phyloP scores from a whole-genome alignment of 2,329 filamentous ascomycete species.

The Fonsecaea multimorphosa region DNA sequence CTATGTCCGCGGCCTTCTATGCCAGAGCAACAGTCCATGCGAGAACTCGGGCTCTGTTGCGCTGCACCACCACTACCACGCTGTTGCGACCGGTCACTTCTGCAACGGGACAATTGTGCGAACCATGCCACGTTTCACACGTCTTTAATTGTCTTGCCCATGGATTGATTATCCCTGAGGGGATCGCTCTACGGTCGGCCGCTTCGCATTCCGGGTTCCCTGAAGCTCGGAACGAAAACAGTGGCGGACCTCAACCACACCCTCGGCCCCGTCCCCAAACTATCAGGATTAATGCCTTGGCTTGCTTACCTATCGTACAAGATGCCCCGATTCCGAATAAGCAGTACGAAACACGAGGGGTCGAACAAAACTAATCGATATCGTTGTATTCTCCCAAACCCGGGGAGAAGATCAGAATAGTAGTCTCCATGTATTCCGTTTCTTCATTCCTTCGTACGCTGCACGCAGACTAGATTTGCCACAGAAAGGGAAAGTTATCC shows the following conservation, averaged over 20 bases:
- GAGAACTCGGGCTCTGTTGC: background rate
- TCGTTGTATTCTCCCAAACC: background rate
- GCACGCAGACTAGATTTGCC: background rate
- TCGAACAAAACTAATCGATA: background rate
- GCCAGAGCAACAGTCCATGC: background rate
- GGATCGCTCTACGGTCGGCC: background rate
- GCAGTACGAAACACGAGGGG: conserved; percentile 2
- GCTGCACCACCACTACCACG: background rate
- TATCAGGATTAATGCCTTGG: background rate
- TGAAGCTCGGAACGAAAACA: background rate
- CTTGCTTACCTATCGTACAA: background rate
- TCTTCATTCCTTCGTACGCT: background rate
- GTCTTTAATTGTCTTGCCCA: background rate
- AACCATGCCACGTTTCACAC: background rate
- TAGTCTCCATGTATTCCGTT: background rate
- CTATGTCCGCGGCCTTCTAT: background rate
- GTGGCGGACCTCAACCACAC: background rate
- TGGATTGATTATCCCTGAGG: background rate
- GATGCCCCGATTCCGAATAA: background rate
- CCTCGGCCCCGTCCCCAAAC: background rate
- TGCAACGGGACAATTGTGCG: background rate
- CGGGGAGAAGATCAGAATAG: background rate
- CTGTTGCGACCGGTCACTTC: background rate
- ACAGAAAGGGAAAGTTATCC: background rate
- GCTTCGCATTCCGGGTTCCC: background rate